Conservation (phyloP, 441 rosid genomes). For the Rhodomyrtus psidioides region DNA sequence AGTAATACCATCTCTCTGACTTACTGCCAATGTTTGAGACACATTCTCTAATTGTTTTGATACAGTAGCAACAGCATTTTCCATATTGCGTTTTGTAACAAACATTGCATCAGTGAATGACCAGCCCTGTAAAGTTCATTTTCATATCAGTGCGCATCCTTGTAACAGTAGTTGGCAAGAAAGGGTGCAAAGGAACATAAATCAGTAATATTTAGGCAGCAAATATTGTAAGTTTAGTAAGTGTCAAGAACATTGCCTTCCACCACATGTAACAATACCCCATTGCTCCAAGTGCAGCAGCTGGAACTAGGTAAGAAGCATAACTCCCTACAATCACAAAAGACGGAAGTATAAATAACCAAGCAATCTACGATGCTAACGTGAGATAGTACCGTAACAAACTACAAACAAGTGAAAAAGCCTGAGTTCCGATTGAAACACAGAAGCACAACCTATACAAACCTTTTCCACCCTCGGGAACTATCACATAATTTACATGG, state of each 20-base stretch:
- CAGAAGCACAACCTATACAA: not conserved
- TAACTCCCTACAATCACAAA: conserved; percentile 35
- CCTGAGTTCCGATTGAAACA: not conserved
- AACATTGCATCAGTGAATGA: conserved; percentile 82
- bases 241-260: conserved; percentile 48
- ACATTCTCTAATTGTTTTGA: conserved; percentile 81
- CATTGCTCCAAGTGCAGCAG: conserved; percentile 90
- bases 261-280: conserved; percentile 96
- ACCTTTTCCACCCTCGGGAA: not conserved
- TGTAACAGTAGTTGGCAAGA: not conserved
- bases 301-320: conserved; percentile 79
- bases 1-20: conserved; percentile 15
- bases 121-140: conserved; percentile 50
- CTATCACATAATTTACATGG: not conserved
- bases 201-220: not conserved
- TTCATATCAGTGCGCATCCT: not conserved
- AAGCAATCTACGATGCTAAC: not conserved
- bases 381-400: not conserved
- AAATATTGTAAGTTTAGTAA: not conserved
- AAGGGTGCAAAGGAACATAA: not conserved
- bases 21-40: conserved; percentile 58
- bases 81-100: conserved; percentile 86
- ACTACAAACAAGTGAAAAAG: not conserved
- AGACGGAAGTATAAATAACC: not conserved
- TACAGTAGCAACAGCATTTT: conserved; percentile 60